phyloP scores from a whole-genome alignment of 768 basidiomycete species.

The Calocybe gangraenosa region DNA sequence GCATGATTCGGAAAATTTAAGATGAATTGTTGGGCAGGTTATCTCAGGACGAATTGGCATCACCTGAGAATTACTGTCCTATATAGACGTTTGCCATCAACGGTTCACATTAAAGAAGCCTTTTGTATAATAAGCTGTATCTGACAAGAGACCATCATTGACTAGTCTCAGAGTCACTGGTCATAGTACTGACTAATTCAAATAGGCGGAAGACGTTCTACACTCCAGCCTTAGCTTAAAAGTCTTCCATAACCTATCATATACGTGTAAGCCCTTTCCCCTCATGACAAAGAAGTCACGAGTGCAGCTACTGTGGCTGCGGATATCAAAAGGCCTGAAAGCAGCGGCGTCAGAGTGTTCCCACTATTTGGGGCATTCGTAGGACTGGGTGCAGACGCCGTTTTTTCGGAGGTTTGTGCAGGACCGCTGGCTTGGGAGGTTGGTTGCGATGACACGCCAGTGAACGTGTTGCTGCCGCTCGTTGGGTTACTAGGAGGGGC shows the following conservation, averaged over 20 bases:
- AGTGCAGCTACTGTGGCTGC: conserved; percentile 2
- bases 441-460: conserved; percentile 2
- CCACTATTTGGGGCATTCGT: conserved; percentile 11
- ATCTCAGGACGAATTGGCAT: conserved; percentile 2
- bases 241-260: no score
- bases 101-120: no score
- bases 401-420: conserved; percentile 15
- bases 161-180: no score
- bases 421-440: conserved; percentile 4
- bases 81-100: background rate
- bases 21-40: conserved; percentile 14
- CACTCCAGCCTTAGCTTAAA: no score
- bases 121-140: no score
- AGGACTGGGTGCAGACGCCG: conserved; percentile 13
- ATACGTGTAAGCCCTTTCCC: no score
- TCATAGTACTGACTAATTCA: no score
- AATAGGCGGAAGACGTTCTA: no score
- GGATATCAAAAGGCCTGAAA: conserved; percentile 9
- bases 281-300: background rate
- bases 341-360: conserved; percentile 4
- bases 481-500: conserved; percentile 1
- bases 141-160: no score
- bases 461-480: no score
- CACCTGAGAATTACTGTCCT: conserved; percentile 4
- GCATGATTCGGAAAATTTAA: conserved; percentile 7